phyloP scores from a whole-genome alignment of 129 eudicot species.

The Lactuca saligna region DNA sequence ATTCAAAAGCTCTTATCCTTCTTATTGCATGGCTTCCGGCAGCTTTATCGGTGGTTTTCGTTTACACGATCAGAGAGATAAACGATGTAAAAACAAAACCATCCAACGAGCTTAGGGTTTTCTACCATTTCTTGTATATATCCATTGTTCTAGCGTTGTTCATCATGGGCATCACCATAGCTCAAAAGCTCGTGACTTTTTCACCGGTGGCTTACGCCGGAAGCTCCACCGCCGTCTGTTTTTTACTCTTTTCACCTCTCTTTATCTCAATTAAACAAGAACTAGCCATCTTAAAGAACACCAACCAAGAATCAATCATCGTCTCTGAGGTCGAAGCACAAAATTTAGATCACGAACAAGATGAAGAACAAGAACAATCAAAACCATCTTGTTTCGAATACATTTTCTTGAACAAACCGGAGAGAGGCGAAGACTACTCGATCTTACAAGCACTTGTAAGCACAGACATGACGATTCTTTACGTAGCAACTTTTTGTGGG shows the following conservation, averaged over 20 bases:
- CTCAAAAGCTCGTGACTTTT: conserved; percentile 49
- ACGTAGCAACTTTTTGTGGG: conserved; percentile 73
- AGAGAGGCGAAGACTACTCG: conserved; percentile 78
- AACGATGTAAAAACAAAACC: conserved; percentile 17
- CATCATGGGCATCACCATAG: conserved; percentile 63
- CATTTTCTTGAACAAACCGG: conserved; percentile 50
- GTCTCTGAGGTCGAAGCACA: conserved; percentile 29
- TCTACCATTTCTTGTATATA: conserved; percentile 50
- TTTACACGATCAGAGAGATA: conserved; percentile 51
- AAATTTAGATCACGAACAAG: conserved; percentile 4
- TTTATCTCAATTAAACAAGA: conserved; percentile 62
- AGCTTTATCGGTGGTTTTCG: conserved; percentile 58
- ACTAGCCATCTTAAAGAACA: conserved; percentile 32
- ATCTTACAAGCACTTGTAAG: conserved; percentile 74
- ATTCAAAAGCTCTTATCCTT: conserved; percentile 56
- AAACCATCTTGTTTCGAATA: conserved; percentile 17
- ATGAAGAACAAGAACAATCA: conserved; percentile 1
- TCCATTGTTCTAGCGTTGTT: conserved; percentile 62
- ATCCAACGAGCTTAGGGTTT: conserved; percentile 42
- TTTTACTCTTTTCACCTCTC: conserved; percentile 58
- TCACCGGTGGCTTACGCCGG: conserved; percentile 49
- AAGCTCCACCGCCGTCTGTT: conserved; percentile 50
- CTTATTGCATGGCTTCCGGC: conserved; percentile 94
- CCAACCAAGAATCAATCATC: conserved; percentile 9
- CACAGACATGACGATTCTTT: conserved; percentile 60